phyloP scores from a whole-genome alignment of 257 asterid species.

The Osmanthus fragrans region DNA sequence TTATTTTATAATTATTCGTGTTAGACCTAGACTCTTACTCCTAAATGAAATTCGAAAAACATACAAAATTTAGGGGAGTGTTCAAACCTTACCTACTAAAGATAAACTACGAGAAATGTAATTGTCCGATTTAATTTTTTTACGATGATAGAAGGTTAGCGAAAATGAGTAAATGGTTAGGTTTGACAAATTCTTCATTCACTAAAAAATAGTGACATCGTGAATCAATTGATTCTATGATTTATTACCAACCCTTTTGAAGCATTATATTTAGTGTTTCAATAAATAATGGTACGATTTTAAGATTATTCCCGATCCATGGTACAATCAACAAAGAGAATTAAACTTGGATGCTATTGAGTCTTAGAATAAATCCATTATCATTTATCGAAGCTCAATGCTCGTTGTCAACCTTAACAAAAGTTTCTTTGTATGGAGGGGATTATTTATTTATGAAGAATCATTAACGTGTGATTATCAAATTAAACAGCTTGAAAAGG shows the following conservation, averaged over 20 bases:
- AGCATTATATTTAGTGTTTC: not conserved
- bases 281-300: not conserved
- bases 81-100: not conserved
- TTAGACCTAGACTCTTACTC: not conserved
- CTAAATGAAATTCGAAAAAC: not conserved
- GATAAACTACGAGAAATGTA: not conserved
- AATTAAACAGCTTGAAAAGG: constrained; percentile 15
- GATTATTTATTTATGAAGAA: not conserved
- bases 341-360: not conserved
- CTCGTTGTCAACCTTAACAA: not conserved
- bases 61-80: too few species aligned
- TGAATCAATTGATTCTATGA: not conserved
- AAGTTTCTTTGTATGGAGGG: not conserved
- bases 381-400: not conserved
- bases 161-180: too few species aligned
- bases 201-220: not conserved
- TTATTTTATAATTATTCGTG: not conserved
- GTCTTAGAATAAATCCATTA: not conserved
- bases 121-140: not conserved
- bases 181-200: not conserved
- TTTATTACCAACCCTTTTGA: not conserved
- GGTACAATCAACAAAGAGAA: not conserved
- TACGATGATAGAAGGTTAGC: not conserved
- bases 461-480: constrained; percentile 10
- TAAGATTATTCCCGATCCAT: not conserved